A percentile compares a stretch with the other conserved stretches of the same genome.
These are phyloP conservation scores for Arabidopsis hybrid DNA, from an alignment of 441 rosid genomes.

Conservation along the genomic window DNA sequence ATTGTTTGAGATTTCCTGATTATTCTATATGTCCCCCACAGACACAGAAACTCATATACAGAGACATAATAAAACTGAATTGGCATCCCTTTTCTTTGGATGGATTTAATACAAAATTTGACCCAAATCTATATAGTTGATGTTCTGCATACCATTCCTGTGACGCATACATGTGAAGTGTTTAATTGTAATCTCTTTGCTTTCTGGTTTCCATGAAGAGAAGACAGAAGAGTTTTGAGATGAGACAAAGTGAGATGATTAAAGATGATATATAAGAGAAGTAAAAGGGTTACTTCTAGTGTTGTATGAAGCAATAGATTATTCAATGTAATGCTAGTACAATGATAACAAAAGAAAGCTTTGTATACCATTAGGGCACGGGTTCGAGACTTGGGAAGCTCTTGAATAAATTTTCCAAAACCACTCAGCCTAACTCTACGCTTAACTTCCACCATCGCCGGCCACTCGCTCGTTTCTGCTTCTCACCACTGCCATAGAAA, in stretches of 20 bases:
- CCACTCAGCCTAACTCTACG: conserved; percentile 95
- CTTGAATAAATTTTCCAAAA: conserved; percentile 91
- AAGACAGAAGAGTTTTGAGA: conserved; percentile 49
- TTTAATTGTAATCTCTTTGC: conserved; percentile 45
- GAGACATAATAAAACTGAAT: conserved; percentile 14
- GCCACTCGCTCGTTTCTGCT: conserved; percentile 71
- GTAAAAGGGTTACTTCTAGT: conserved; percentile 23
- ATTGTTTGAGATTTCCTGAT: conserved; percentile 27
- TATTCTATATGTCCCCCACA: conserved; percentile 27
- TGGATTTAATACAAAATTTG: conserved; percentile 26
- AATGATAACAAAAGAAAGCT: conserved; percentile 52
- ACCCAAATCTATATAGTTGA: conserved; percentile 18
- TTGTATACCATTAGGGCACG: conserved; percentile 93
- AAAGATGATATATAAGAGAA: neutral
- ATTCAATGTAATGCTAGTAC: conserved; percentile 38
- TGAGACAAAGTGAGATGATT: conserved; percentile 19
- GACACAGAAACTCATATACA: conserved; percentile 11
- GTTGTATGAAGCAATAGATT: conserved; percentile 15
- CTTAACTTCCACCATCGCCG: conserved; percentile 71
- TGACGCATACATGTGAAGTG: conserved; percentile 27
- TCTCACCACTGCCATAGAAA: conserved; percentile 76
- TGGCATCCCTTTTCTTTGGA: conserved; percentile 21
- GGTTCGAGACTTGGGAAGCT: conserved; percentile 89
- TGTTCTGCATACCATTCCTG: conserved; percentile 33
- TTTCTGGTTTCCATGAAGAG: conserved; percentile 48